These are phyloP conservation scores for Yamadazyma buinensis DNA, from an alignment of 1,139 yeast species.

Conservation along the genomic window DNA sequence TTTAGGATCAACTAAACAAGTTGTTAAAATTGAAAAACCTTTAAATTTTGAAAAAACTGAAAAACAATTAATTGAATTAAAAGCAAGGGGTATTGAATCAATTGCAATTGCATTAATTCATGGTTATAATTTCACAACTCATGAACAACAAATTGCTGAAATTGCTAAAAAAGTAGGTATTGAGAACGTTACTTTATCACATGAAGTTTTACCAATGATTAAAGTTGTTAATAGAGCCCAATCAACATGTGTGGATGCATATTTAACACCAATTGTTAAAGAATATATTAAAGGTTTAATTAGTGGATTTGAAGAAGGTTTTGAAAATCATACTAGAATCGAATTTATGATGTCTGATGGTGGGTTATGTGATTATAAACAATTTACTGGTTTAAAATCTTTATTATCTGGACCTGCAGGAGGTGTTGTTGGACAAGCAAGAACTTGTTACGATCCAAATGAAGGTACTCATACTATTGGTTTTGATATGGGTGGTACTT, in stretches of 20 bases:
- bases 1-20: slow-evolving; percentile 62
- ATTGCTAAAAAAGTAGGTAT: slow-evolving; percentile 62
- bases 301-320: slow-evolving; percentile 53
- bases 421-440: slow-evolving; percentile 56
- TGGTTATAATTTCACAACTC: slow-evolving; percentile 65
- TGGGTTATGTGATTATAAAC: slow-evolving; percentile 45
- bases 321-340: slow-evolving; percentile 22
- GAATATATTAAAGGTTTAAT: slow-evolving; percentile 59
- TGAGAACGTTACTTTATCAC: slow-evolving; percentile 53
- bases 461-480: slow-evolving; percentile 47
- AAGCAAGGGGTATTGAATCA: slow-evolving; percentile 56
- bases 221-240: slow-evolving; percentile 69
- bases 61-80: slow-evolving; percentile 32
- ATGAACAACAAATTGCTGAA: slow-evolving; percentile 54
- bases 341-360: slow-evolving; percentile 62
- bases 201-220: slow-evolving; percentile 72
- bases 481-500: slow-evolving; percentile 61
- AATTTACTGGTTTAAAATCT: slow-evolving; percentile 50
- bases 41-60: slow-evolving; percentile 35
- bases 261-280: slow-evolving; percentile 69
- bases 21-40: slow-evolving; percentile 47
- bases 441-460: slow-evolving; percentile 42
- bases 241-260: slow-evolving; percentile 74
- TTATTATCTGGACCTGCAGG: slow-evolving; percentile 61
- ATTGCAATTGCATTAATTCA: slow-evolving; percentile 68